Base-by-base conservation (phyloP, 2,329 filamentous ascomycete genomes). In the Ceratocystis colombiana region DNA sequence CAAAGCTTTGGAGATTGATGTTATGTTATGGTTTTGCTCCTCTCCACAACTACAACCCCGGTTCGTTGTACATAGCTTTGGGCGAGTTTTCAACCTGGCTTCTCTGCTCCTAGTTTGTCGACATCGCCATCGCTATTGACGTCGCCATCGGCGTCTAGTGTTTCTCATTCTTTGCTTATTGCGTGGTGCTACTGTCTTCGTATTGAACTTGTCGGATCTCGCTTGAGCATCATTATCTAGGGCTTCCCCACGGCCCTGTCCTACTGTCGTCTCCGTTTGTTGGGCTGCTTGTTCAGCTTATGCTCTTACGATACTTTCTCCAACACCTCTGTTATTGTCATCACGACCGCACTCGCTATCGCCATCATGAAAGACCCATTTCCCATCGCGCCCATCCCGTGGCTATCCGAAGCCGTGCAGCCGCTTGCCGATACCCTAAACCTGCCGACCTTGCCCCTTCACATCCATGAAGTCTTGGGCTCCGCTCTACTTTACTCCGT, bases 391-490 rank as follows among this genome's bases (percentile, higher is more conserved):
- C 81, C 84, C 22, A 76, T 82, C 46, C 85, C 86, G 64, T 81
- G 80, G 73, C 77, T 85, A 64, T 78, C 77, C 71, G 74, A 77
- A 66, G 80, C 83, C 67, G 76, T 86, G 63, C 79, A 86, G 73
- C 88, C 88, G 17, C 79, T 84, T 73, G 85, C 88, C 69, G 81
- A 88, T 70, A 78, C 76, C 68, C 76, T 88, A 67, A 75, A 77
- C 64, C 78, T 93, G 59, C 78, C 82, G 7, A 86, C 87, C 5
- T 81, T 94, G 22, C 87, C 88, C 17, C 76, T 88, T 62, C 90
- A 95, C 76, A 79, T 89, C 71, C 89, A 94, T 77, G 88, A 95
- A 75, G 81, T 93, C 62, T 68, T 89, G 66, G 76, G 84, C 69
- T 84, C 86, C 30, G 84, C 86, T 67, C 70, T 82, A 41, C 76